These are phyloP conservation scores for Babesia bovis DNA, from an alignment of 169 alveolate genomes.

Conservation along the genomic window DNA sequence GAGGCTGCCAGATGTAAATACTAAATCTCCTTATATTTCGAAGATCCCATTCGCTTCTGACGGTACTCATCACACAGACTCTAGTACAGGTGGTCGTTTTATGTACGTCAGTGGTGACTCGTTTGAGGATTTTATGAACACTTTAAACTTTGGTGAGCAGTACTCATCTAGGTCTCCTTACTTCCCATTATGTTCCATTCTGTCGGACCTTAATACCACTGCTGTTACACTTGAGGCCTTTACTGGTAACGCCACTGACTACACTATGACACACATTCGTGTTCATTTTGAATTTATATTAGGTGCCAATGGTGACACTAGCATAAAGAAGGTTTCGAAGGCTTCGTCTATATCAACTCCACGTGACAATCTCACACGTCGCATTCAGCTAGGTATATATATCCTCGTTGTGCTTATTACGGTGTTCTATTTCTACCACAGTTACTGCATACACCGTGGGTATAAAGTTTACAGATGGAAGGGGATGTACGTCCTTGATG, in stretches of 20 bases:
- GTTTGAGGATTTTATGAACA: conserved; percentile 49
- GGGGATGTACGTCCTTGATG: conserved; percentile 36
- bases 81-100: conserved; percentile 61
- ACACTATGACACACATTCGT: conserved; percentile 58
- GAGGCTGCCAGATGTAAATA: not conserved
- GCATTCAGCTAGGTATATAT: conserved; percentile 1
- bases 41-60: conserved; percentile 44
- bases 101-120: conserved; percentile 63
- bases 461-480: conserved; percentile 14
- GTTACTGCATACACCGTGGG: conserved; percentile 13
- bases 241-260: conserved; percentile 56
- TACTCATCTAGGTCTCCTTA: conserved; percentile 64
- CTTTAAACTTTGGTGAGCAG: conserved; percentile 59
- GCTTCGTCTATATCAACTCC: conserved; percentile 35
- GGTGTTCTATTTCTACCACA: conserved; percentile 17
- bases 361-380: not conserved
- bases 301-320: not conserved
- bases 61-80: conserved; percentile 54
- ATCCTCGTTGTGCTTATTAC: conserved; percentile 7
- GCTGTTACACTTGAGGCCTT: conserved; percentile 69
- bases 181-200: conserved; percentile 68
- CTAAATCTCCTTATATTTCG: conserved; percentile 10
- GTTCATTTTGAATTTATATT: conserved; percentile 48
- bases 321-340: conserved; percentile 3
- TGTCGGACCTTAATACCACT: conserved; percentile 64